These are phyloP conservation scores for Saccharomycopsis capsularis DNA, from an alignment of 805 yeast genomes.

Conservation along the genomic window DNA sequence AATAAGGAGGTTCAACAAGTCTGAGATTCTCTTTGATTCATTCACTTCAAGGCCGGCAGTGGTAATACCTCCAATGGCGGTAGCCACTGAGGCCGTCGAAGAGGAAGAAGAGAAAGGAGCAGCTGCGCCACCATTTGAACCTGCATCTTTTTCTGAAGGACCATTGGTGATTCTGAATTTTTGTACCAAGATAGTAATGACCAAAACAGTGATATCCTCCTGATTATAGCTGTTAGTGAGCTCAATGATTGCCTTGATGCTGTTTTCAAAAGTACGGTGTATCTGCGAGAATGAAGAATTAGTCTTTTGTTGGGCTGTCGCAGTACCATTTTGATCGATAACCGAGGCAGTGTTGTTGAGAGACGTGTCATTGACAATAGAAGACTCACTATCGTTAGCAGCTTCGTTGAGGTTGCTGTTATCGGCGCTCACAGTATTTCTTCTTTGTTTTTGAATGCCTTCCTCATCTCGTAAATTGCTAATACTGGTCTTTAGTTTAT, in stretches of 20 bases:
- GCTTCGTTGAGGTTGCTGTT: not conserved
- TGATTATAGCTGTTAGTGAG: slow-evolving; percentile 63
- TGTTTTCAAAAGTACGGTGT: slow-evolving; percentile 46
- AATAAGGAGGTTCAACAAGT: slow-evolving; percentile 38
- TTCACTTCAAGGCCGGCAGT: slow-evolving; percentile 49
- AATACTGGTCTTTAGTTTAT: not conserved
- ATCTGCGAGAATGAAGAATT: not conserved
- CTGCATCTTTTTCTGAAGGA: not conserved
- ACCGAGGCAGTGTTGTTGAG: not conserved
- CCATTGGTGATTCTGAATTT: slow-evolving; percentile 31
- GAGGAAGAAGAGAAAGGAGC: not conserved
- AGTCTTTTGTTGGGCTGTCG: not conserved
- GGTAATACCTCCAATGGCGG: slow-evolving; percentile 32
- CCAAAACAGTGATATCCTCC: slow-evolving; percentile 64
- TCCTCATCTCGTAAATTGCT: slow-evolving; percentile 11
- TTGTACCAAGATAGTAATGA: slow-evolving; percentile 77
- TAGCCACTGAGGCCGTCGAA: not conserved
- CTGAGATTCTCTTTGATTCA: slow-evolving; percentile 58
- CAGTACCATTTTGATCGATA: not conserved
- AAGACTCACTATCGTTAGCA: not conserved
- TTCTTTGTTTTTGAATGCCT: not conserved
- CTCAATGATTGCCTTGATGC: slow-evolving; percentile 59
- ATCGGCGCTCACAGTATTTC: not conserved
- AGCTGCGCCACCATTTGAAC: slow-evolving; percentile 4
- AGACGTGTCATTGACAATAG: slow-evolving; percentile 1